Conservation (phyloP, 495 filamentous ascomycete species). For the Choiromyces venosus region DNA sequence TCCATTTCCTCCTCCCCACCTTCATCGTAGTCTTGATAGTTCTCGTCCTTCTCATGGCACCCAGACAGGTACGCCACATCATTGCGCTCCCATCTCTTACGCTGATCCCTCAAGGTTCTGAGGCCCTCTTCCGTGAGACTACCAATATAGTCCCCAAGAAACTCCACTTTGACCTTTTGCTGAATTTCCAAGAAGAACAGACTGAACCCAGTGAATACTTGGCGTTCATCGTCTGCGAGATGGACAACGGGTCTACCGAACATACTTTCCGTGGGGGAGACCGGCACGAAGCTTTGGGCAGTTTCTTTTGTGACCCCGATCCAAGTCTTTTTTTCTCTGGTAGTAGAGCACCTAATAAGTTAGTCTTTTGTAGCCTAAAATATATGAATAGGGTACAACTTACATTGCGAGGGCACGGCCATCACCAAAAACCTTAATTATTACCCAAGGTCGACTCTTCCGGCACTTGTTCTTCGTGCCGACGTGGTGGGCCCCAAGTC, state of each 20-base stretch:
- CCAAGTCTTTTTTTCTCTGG: slow-evolving; percentile 27
- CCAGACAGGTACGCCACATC: slow-evolving; percentile 45
- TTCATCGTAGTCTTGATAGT: background rate
- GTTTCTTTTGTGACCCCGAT: slow-evolving; percentile 13
- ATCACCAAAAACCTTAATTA: slow-evolving; percentile 12
- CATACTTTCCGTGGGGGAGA: slow-evolving; percentile 16
- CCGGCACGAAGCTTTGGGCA: slow-evolving; percentile 22
- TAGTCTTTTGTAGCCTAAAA: background rate
- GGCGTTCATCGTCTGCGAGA: slow-evolving; percentile 8
- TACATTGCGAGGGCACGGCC: slow-evolving; percentile 18
- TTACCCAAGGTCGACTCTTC: slow-evolving; percentile 29
- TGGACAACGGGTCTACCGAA: slow-evolving; percentile 16
- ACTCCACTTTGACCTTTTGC: slow-evolving; percentile 12
- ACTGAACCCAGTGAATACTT: slow-evolving; percentile 19
- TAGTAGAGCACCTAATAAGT: slow-evolving; percentile 15
- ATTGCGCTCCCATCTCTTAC: background rate
- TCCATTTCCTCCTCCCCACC: slow-evolving; percentile 41
- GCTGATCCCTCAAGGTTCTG: background rate
- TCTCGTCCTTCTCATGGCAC: slow-evolving; percentile 46
- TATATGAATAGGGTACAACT: background rate
- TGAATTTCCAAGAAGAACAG: slow-evolving; percentile 25
- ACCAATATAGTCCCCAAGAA: slow-evolving; percentile 28
- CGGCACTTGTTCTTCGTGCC: slow-evolving; percentile 32
- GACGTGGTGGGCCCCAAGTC: slow-evolving; percentile 17
- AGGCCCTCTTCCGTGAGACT: slow-evolving; percentile 1